A percentile compares a stretch with the other conserved stretches of the same genome.
Conservation (phyloP, 805 yeast species). For the Blastobotrys robertii region DNA sequence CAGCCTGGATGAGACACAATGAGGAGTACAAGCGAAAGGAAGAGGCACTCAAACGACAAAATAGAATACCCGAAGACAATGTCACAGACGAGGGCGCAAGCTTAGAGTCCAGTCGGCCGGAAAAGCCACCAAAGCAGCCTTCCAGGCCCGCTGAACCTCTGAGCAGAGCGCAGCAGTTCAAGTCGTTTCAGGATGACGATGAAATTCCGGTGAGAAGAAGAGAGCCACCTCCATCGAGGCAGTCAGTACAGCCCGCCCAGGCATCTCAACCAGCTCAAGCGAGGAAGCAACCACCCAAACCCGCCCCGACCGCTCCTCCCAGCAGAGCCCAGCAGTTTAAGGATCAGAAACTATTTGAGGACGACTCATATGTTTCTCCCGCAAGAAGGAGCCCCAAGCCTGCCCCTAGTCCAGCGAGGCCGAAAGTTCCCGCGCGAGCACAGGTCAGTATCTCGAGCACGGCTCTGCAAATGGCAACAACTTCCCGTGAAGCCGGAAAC, state of each 20-base stretch:
- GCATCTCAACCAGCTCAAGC: slow-evolving; percentile 4
- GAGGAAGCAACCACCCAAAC: slow-evolving; percentile 3
- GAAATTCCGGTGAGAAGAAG: slow-evolving; percentile 12
- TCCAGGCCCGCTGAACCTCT: slow-evolving; percentile 10
- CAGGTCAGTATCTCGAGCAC: slow-evolving; percentile 21
- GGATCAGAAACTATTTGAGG: too few relatives aligned
- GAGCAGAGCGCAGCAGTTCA: slow-evolving; percentile 18
- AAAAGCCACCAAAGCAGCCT: slow-evolving; percentile 7
- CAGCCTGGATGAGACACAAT: slow-evolving; percentile 70
- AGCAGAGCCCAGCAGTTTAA: slow-evolving; percentile 1
- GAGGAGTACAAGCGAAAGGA: slow-evolving; percentile 27
- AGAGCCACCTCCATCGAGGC: slow-evolving; percentile 5
- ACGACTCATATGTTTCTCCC: slow-evolving; percentile 5
- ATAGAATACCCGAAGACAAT: neutral
- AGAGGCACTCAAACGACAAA: neutral
- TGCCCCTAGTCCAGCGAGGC: slow-evolving; percentile 10
- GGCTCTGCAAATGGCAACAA: slow-evolving; percentile 22
- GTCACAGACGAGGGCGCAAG: slow-evolving; percentile 2
- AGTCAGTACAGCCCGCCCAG: slow-evolving; percentile 4
- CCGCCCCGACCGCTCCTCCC: slow-evolving; percentile 6
- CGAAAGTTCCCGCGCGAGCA: slow-evolving; percentile 14
- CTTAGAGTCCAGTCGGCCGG: slow-evolving; percentile 1
- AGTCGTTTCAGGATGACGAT: slow-evolving; percentile 11
- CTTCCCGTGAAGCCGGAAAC: slow-evolving; percentile 39
- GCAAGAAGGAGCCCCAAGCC: slow-evolving; percentile 11